Evolutionary conservation across 345 rosid genomes (phyloP).

Genomic region (Lenwebbia sp.): DNA sequence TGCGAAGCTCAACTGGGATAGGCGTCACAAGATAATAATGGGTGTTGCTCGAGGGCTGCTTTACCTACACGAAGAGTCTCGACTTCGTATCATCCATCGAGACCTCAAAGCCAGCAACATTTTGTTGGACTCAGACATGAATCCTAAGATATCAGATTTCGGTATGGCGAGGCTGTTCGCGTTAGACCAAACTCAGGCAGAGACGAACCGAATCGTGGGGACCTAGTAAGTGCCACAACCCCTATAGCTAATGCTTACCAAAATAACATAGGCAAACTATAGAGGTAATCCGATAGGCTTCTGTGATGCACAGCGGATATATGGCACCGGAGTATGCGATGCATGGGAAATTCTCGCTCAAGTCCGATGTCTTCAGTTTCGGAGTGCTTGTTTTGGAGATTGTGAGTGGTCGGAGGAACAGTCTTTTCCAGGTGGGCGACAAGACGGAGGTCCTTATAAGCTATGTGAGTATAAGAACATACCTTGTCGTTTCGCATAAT

Average conservation of each 20-base stretch:
- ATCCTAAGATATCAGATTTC: slow-evolving; percentile 35
- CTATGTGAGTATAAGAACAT: slow-evolving; percentile 14
- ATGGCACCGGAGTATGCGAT: slow-evolving; percentile 35
- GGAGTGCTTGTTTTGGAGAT: slow-evolving; percentile 45
- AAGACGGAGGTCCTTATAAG: slow-evolving; percentile 15
- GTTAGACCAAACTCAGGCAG: slow-evolving; percentile 22
- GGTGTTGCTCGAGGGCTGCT: slow-evolving; percentile 37
- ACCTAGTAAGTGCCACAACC: slow-evolving; percentile 19
- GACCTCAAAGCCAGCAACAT: slow-evolving; percentile 39
- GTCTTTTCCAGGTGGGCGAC: slow-evolving; percentile 4
- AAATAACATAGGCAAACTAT: not conserved
- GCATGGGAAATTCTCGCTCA: slow-evolving; percentile 38
- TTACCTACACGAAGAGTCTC: slow-evolving; percentile 40
- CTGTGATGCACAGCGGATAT: slow-evolving; percentile 21
- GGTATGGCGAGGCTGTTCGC: slow-evolving; percentile 36
- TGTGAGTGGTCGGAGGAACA: slow-evolving; percentile 29
- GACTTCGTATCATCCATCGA: slow-evolving; percentile 31
- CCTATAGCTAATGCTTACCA: not conserved
- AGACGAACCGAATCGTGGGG: slow-evolving; percentile 24
- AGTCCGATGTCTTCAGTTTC: slow-evolving; percentile 46
- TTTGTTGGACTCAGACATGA: slow-evolving; percentile 27
- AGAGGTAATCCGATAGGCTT: not conserved
- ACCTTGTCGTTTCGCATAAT: not conserved
- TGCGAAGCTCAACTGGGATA: slow-evolving; percentile 12
- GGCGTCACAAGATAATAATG: slow-evolving; percentile 17